Evolutionary conservation across 179 eudicot genomes (phyloP).

Genomic region (Silene noctiflora): DNA sequence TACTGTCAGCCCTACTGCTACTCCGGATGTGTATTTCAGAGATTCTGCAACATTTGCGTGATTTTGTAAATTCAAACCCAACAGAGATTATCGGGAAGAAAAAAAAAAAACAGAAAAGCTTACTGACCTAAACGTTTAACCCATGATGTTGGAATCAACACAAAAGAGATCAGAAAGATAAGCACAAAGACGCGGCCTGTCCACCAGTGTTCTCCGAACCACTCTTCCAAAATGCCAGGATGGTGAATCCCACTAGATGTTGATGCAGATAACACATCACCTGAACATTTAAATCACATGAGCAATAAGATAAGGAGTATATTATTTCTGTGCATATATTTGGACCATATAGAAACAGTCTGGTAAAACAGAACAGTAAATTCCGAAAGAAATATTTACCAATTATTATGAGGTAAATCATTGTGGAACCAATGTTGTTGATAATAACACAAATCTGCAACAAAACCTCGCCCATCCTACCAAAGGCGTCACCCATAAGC

Average conservation of each 20-base stretch:
- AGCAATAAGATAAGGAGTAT: neutral
- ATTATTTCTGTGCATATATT: neutral
- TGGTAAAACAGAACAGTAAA: too few relatives aligned
- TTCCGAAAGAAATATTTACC: conserved; percentile 19
- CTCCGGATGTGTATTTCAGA: conserved; percentile 35
- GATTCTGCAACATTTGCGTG: conserved; percentile 23
- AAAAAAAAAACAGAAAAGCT: neutral
- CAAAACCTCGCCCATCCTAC: conserved; percentile 32
- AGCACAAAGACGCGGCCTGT: conserved; percentile 36
- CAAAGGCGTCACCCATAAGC: conserved; percentile 44
- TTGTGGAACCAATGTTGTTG: conserved; percentile 33
- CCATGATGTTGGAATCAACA: conserved; percentile 31
- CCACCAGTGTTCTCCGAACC: conserved; percentile 43
- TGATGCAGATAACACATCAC: conserved; percentile 37
- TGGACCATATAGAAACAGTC: neutral
- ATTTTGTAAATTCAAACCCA: neutral
- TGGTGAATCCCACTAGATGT: conserved; percentile 36
- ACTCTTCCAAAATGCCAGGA: conserved; percentile 36
- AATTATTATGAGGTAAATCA: conserved; percentile 39
- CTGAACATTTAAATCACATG: conserved; percentile 17
- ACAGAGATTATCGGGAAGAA: neutral
- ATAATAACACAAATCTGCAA: conserved; percentile 37
- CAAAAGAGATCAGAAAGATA: conserved; percentile 20
- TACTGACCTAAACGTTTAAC: conserved; percentile 37
- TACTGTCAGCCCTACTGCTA: conserved; percentile 37